Evolutionary conservation across 495 filamentous ascomycete species (phyloP), one percentile per base, ranked within the genome.

Genomic region (Tuber borchii): DNA sequence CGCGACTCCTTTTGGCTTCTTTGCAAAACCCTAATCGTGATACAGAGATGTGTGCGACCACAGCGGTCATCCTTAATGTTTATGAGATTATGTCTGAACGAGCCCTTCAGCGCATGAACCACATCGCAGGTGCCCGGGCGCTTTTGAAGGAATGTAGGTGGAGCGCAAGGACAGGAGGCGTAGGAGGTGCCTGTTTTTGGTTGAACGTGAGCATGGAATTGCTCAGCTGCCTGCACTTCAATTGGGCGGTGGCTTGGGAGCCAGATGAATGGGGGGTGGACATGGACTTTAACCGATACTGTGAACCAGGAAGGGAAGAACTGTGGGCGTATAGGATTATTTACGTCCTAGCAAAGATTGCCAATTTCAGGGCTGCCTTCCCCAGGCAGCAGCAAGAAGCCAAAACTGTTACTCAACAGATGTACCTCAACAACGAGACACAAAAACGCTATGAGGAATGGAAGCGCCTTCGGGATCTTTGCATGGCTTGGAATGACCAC

Each of bases 141-240:
- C 86, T 98, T 71, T 93, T 99, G 82, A 92, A 92, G 78, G 93
- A 97, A 82, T 97, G 94, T 81, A 88, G 89, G 20, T 99, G 95
- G 95, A 92, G 91, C 79, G 93, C 94, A 1, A 89, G 87, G 72
- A 91, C 92, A 40, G 87, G 87, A 5, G 93, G 94, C 6, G 88
- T 97, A 68, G 94, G 93, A 14, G 90, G 91, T 1, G 93, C 95
- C 17, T 97, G 94, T 83, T 98, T 98, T 84, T 97, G 95, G 94
- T 84, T 97, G 26, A 97, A 96, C 80, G 89, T 96, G 20, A 90
- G 91, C 22, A 92, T 97, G 89, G 95, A 99, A 82, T 85, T 98
- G 19, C 87, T 97, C 37, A 92, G 89, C 77, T 97, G 94, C 84
- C 85, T 98, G 34, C 90, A 92, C 75, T 93, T 93, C 83, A 93